Evolutionary conservation across 371 early-diverging fungal genomes (phyloP).

Genomic region (Saksenaea vasiformis): DNA sequence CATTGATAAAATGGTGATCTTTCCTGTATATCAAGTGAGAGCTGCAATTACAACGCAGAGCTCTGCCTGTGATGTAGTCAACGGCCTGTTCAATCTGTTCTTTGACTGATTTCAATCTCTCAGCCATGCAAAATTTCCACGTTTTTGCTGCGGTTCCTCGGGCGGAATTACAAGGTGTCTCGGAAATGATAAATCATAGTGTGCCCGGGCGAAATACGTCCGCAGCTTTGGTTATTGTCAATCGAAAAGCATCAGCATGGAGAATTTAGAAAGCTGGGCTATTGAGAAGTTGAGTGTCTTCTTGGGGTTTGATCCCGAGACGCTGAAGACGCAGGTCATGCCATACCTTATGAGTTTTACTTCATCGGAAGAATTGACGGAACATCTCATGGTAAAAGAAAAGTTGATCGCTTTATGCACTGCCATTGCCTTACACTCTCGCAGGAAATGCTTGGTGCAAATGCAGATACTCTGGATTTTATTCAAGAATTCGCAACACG

Average conservation of each 20-base stretch:
- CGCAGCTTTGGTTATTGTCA: too few species aligned
- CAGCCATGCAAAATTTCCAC: too few species aligned
- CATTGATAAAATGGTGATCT: too few species aligned
- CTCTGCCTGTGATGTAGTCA: too few species aligned
- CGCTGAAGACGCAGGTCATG: slow-evolving; percentile 38
- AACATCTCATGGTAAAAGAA: slow-evolving; percentile 46
- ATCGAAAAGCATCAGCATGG: slow-evolving; percentile 1
- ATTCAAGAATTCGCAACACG: slow-evolving; percentile 39
- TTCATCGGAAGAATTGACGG: slow-evolving; percentile 33
- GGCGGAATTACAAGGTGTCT: too few species aligned
- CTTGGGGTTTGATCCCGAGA: slow-evolving; percentile 50
- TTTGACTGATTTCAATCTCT: too few species aligned
- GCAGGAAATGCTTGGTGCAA: slow-evolving; percentile 42
- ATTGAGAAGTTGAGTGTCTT: slow-evolving; percentile 42
- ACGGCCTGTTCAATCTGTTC: too few species aligned
- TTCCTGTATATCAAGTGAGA: too few species aligned
- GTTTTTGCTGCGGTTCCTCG: too few species aligned
- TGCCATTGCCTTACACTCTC: neutral
- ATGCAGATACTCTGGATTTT: slow-evolving; percentile 27
- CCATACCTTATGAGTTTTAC: slow-evolving; percentile 39
- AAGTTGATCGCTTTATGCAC: neutral
- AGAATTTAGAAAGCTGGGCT: slow-evolving; percentile 35
- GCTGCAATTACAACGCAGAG: too few species aligned
- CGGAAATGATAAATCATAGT: too few species aligned
- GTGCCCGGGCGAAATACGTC: too few species aligned